A percentile compares a stretch with the other conserved stretches of the same genome.
Evolutionary conservation across 208 protist genomes (phyloP).

Genomic region (Trypanosoma avium): DNA sequence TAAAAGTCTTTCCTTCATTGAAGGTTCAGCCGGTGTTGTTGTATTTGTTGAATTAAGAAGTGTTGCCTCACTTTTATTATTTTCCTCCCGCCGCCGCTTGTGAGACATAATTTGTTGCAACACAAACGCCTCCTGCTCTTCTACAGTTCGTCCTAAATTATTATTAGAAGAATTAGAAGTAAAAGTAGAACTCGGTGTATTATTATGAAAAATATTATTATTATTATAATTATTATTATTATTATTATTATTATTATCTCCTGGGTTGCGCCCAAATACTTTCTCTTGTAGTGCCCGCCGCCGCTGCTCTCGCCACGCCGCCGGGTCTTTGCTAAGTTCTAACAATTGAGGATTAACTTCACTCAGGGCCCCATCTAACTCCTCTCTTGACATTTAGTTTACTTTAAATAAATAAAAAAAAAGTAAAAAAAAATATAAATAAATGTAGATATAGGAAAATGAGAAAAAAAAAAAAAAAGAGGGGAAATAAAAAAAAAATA

Average conservation of each 20-base stretch:
- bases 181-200: background rate
- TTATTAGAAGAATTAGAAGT: background rate
- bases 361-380: conserved; percentile 60
- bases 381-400: conserved; percentile 23
- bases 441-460: background rate
- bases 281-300: conserved; percentile 63
- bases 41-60: background rate
- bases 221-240: background rate
- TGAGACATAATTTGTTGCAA: conserved; percentile 61
- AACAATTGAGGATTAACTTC: conserved; percentile 75
- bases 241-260: background rate
- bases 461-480: conserved; percentile 5
- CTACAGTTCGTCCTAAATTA: background rate
- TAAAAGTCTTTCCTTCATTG: conserved; percentile 60
- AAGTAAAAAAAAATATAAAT: conserved; percentile 10
- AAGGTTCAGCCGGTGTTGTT: conserved; percentile 13
- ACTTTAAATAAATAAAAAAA: conserved; percentile 7
- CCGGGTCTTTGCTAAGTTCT: conserved; percentile 58
- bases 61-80: conserved; percentile 3
- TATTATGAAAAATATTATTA: no score
- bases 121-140: conserved; percentile 56
- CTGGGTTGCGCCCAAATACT: conserved; percentile 43
- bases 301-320: conserved; percentile 77
- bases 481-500: background rate
- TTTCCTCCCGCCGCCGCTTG: conserved; percentile 55